Evolutionary conservation across 306 rosid species (phyloP).

Genomic region (Sindora glabra): DNA sequence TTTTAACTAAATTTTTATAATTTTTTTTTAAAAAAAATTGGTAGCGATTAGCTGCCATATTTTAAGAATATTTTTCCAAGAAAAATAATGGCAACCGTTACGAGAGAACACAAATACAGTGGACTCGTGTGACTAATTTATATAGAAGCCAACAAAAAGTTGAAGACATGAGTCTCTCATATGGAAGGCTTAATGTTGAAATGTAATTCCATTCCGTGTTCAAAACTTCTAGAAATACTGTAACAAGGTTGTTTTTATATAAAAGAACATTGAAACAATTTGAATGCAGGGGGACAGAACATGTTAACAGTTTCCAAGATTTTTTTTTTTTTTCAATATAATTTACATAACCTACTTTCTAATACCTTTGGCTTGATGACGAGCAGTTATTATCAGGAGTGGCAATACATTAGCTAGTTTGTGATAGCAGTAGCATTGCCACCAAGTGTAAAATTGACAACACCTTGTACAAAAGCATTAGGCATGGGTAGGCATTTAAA

Average conservation of each 20-base stretch:
- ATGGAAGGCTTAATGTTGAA: background rate
- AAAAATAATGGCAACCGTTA: no score
- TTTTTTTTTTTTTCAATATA: background rate
- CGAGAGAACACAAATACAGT: no score
- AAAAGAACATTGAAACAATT: background rate
- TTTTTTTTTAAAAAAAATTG: no score
- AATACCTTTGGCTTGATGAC: conserved; percentile 78
- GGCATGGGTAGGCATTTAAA: no score
- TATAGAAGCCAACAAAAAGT: background rate
- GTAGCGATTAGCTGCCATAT: no score
- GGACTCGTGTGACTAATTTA: background rate
- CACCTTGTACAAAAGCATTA: conserved; percentile 90
- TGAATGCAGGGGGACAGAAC: background rate
- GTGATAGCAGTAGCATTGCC: conserved; percentile 76
- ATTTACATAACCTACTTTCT: conserved; percentile 77
- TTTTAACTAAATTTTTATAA: no score
- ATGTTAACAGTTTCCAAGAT: conserved; percentile 1
- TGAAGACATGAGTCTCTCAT: background rate
- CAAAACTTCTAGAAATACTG: no score
- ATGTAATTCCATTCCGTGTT: no score
- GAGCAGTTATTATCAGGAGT: conserved; percentile 75
- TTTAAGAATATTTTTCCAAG: no score
- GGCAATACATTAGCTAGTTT: conserved; percentile 88
- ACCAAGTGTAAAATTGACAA: conserved; percentile 87
- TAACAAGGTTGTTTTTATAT: background rate